Base-by-base conservation (phyloP, 2,329 filamentous ascomycete species). In the Trichoderma oligosporum region DNA sequence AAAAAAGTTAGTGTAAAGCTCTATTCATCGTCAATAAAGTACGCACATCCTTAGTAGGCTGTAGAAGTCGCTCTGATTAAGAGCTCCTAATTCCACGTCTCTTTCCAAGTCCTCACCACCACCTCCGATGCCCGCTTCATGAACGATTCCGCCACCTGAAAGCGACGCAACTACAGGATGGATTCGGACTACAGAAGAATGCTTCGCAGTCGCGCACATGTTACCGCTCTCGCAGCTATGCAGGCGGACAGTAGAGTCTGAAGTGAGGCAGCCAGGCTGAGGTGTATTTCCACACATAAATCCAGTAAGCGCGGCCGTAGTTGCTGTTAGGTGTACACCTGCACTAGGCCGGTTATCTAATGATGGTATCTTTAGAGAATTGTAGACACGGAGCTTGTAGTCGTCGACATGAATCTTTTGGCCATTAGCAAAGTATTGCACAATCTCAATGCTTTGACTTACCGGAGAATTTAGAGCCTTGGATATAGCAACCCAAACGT, bases 161-260 rank as follows among this genome's bases (percentile, higher is more conserved):
- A 82, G 72, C 25, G 86, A 84, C 4, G 85, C 84, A 14, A 96
- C 80, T 39, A 97, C 85, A 0, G 92, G 92, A 6, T 83, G 83
- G 53, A 97, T 93, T 66, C 82, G 86, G 6, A 97, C 86, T 0
- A 88, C 80, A 0, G 80, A 76, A 1, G 73, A 68, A 6, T 68
- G 77, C 63, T 67, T 68, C 46, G 74, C 76, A 0, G 78, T 73
- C 0, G 74, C 66, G 63, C 87, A 91, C 20, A 79, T 77, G 59
- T 81, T 82, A 0, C 85, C 88, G 61, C 83, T 86, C 66, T 96
- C 91, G 64, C 93, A 97, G 66, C 90, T 95, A 70, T 97, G 93
- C 6, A 97, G 77, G 2, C 87, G 83, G 0, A 83, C 84, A 18
- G 76, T 74, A 22, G 80, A 70, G 22, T 86, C 76, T 0, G 75